Evolutionary conservation across 139 green algal species (phyloP).

Genomic region (Coelastrella sp.): DNA sequence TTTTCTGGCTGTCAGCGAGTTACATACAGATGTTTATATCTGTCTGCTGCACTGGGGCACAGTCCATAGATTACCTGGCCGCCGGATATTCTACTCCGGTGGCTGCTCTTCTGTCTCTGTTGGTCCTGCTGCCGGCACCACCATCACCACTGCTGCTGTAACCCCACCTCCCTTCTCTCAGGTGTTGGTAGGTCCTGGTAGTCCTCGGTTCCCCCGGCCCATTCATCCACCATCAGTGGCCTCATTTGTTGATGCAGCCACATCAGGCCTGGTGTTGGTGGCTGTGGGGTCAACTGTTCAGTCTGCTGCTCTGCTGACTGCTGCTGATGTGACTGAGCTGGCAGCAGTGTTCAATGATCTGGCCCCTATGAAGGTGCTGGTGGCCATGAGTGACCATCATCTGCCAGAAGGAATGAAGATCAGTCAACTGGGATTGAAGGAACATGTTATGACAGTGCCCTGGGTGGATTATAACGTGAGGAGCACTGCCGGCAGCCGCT

Average conservation of each 20-base stretch:
- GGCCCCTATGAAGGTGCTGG: constrained; percentile 8
- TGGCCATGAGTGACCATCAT: not conserved
- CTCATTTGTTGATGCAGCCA: not conserved
- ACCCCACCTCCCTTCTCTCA: not conserved
- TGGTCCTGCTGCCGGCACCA: not conserved
- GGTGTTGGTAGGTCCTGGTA: constrained; percentile 19
- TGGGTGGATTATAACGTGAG: constrained; percentile 42
- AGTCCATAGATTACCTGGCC: not conserved
- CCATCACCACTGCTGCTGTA: not conserved
- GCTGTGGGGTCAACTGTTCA: constrained; percentile 6
- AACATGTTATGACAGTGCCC: not conserved
- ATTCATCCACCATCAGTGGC: not conserved
- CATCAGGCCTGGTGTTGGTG: not conserved
- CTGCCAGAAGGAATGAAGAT: not conserved
- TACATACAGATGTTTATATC: no score
- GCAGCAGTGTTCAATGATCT: constrained; percentile 4
- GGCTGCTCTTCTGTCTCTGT: not conserved
- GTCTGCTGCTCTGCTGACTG: not conserved
- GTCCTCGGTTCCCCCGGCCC: not conserved
- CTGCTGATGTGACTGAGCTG: not conserved
- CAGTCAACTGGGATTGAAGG: not conserved
- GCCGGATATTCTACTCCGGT: no score
- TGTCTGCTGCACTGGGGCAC: not conserved
- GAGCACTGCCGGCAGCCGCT: no score
- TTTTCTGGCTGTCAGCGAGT: no score